A percentile compares a stretch with the other conserved stretches of the same genome.
phyloP scores from a whole-genome alignment of 768 basidiomycete genomes.

The Trametes coccinea region DNA sequence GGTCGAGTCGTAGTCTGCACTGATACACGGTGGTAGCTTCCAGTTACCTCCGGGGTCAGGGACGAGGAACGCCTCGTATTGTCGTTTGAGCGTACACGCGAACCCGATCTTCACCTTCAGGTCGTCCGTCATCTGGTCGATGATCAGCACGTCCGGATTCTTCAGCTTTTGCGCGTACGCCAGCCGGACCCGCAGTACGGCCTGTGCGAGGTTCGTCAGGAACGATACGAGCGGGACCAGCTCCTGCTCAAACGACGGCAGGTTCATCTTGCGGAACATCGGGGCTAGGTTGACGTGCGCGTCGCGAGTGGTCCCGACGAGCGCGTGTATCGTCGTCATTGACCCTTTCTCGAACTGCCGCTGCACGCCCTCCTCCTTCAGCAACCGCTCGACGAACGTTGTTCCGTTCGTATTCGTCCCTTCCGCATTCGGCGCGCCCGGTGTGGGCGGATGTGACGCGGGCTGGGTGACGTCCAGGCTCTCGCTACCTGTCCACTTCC shows the following conservation, averaged over 20 bases:
- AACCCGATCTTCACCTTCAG: constrained; percentile 88
- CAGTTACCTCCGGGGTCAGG: constrained; percentile 87
- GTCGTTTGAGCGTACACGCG: constrained; percentile 92
- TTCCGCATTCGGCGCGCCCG: constrained; percentile 13
- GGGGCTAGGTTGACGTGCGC: constrained; percentile 80
- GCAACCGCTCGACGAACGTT: constrained; percentile 89
- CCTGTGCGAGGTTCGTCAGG: constrained; percentile 92
- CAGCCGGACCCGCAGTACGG: constrained; percentile 84
- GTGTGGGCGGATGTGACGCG: constrained; percentile 57
- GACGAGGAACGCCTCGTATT: constrained; percentile 88
- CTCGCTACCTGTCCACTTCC: constrained; percentile 93
- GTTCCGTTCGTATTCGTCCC: constrained; percentile 63
- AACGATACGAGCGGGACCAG: constrained; percentile 93
- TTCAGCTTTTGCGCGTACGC: constrained; percentile 86
- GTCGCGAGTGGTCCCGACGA: constrained; percentile 82
- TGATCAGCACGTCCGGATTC: constrained; percentile 86
- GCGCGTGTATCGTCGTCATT: constrained; percentile 81
- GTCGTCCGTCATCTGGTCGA: constrained; percentile 93
- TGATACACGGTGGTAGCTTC: constrained; percentile 86
- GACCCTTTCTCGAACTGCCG: constrained; percentile 91
- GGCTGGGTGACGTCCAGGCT: constrained; percentile 86
- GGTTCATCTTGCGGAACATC: constrained; percentile 82
- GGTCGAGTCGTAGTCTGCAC: constrained; percentile 86
- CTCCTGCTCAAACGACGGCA: constrained; percentile 88
- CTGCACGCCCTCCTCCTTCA: constrained; percentile 97